Evolutionary conservation across 2,329 filamentous ascomycete genomes (phyloP).

Genomic region (Talaromyces sp.): DNA sequence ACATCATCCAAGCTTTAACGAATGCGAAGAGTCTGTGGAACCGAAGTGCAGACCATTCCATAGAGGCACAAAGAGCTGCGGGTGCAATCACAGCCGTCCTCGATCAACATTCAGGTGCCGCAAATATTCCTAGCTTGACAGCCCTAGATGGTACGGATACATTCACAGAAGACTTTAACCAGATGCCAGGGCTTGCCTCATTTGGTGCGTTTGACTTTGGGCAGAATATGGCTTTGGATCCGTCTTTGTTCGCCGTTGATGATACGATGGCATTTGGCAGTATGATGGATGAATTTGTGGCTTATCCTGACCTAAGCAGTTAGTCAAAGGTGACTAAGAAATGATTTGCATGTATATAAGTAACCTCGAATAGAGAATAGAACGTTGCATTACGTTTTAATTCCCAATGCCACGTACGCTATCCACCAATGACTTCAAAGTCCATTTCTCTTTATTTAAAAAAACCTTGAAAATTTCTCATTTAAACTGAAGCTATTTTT

Average conservation of each 20-base stretch:
- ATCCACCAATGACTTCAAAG: too few species aligned
- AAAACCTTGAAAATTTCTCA: too few species aligned
- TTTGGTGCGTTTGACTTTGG: neutral
- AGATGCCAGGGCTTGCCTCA: neutral
- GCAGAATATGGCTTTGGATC: neutral
- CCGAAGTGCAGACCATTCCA: neutral
- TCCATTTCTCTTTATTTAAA: too few species aligned
- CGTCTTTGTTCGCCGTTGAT: constrained; percentile 1
- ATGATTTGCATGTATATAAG: too few species aligned
- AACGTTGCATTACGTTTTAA: too few species aligned
- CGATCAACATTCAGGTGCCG: neutral
- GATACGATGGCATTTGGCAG: constrained; percentile 1
- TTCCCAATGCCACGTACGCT: too few species aligned
- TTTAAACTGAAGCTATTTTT: too few species aligned
- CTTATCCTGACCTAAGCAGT: constrained; percentile 12
- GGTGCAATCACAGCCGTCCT: constrained; percentile 4
- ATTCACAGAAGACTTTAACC: neutral
- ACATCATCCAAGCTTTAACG: constrained; percentile 5
- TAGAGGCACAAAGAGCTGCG: constrained; percentile 7
- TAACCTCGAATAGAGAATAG: too few species aligned
- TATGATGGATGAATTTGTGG: constrained; percentile 4
- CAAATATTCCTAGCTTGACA: neutral
- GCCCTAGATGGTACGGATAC: neutral
- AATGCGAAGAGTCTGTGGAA: constrained; percentile 7
- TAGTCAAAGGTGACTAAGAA: too few species aligned